These are phyloP conservation scores for Plenodomus biglobosus DNA, from an alignment of 2,329 filamentous ascomycete species.

Conservation along the genomic window DNA sequence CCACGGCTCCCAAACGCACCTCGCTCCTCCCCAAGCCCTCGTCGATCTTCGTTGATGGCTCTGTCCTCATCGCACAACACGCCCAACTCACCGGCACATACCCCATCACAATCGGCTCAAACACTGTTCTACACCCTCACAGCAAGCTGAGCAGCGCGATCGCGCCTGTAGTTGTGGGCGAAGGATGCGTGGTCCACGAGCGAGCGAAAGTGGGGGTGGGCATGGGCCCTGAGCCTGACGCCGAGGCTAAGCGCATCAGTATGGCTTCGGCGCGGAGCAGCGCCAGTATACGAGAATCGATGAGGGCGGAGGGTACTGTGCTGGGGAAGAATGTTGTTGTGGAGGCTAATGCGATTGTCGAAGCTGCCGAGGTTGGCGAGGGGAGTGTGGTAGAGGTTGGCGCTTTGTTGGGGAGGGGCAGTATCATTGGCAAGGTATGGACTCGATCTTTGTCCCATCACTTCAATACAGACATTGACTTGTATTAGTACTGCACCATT, in stretches of 20 bases:
- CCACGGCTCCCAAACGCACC: slow-evolving; percentile 38
- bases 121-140: slow-evolving; percentile 84
- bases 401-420: slow-evolving; percentile 37
- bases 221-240: slow-evolving; percentile 20
- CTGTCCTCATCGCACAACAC: slow-evolving; percentile 52
- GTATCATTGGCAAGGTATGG: slow-evolving; percentile 47
- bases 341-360: slow-evolving; percentile 48
- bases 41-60: slow-evolving; percentile 48
- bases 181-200: slow-evolving; percentile 75
- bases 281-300: slow-evolving; percentile 11
- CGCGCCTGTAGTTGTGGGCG: slow-evolving; percentile 49
- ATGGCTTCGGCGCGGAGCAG: slow-evolving; percentile 15
- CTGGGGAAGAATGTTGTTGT: slow-evolving; percentile 49
- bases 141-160: slow-evolving; percentile 53
- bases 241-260: slow-evolving; percentile 17
- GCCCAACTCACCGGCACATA: slow-evolving; percentile 66
- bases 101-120: slow-evolving; percentile 74
- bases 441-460: background rate
- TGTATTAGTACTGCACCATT: slow-evolving; percentile 48
- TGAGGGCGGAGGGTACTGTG: slow-evolving; percentile 36
- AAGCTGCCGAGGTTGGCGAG: slow-evolving; percentile 43
- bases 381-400: slow-evolving; percentile 39
- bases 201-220: slow-evolving; percentile 48
- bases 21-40: slow-evolving; percentile 44
- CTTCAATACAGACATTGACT: slow-evolving; percentile 2